Conservation (phyloP, 2,329 filamentous ascomycete species). For the Dryadomyces quercivorus region DNA sequence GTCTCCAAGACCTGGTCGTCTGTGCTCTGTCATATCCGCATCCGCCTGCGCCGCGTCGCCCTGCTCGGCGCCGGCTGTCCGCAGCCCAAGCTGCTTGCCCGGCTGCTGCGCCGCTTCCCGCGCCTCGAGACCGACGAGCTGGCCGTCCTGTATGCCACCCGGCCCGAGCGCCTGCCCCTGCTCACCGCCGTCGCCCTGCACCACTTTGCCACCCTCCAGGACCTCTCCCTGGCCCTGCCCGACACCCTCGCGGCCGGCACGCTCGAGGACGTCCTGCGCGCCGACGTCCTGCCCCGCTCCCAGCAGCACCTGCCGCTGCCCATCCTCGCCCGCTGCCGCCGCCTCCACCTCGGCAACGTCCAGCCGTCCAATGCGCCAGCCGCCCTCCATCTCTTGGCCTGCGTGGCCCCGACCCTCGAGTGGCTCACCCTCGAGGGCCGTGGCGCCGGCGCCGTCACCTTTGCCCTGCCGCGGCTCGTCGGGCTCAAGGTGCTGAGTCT, state of each 20-base stretch:
- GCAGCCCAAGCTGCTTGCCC: not conserved
- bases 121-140: not conserved
- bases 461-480: not conserved
- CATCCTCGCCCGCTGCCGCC: not conserved
- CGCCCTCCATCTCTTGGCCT: not conserved
- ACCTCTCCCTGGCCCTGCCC: not conserved
- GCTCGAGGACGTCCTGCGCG: not conserved
- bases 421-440: not conserved
- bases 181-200: not conserved
- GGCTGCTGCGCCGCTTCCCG: not conserved
- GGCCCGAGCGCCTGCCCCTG: no score
- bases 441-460: not conserved
- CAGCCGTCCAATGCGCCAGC: not conserved
- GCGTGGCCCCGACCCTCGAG: not conserved
- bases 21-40: not conserved
- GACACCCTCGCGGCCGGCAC: not conserved
- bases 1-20: conserved; percentile 6
- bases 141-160: not conserved
- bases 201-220: not conserved
- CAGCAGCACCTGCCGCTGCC: not conserved
- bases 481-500: not conserved
- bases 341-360: not conserved
- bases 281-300: not conserved
- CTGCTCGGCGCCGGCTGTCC: not conserved
- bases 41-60: not conserved